Evolutionary conservation across 129 eudicot species (phyloP).

Genomic region (Lactuca saligna): DNA sequence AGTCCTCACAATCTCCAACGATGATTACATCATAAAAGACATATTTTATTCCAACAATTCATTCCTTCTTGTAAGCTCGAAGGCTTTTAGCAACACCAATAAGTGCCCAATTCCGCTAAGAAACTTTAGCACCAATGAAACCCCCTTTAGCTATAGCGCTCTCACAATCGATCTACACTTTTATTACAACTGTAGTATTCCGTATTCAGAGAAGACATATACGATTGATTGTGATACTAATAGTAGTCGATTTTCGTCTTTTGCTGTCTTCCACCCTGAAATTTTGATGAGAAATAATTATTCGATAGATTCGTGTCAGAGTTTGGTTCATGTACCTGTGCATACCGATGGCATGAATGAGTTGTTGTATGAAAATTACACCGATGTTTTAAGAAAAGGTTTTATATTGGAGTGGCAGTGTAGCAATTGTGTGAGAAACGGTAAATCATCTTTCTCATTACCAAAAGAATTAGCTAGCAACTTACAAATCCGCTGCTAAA

Average conservation of each 20-base stretch:
- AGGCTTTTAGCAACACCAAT: conserved; percentile 31
- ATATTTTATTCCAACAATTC: conserved; percentile 46
- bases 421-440: conserved; percentile 40
- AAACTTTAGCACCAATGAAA: conserved; percentile 47
- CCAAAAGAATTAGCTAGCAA: too few relatives aligned
- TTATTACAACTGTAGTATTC: conserved; percentile 43
- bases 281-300: conserved; percentile 38
- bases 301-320: conserved; percentile 38
- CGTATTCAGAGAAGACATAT: conserved; percentile 21
- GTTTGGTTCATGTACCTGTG: conserved; percentile 50
- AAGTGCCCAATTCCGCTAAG: conserved; percentile 50
- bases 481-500: too few relatives aligned
- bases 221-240: conserved; percentile 44
- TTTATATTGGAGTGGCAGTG: conserved; percentile 67
- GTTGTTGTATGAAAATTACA: conserved; percentile 43
- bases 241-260: conserved; percentile 33
- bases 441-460: conserved; percentile 33
- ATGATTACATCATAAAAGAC: conserved; percentile 44
- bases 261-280: conserved; percentile 56
- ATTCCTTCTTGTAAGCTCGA: conserved; percentile 28
- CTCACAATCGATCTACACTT: conserved; percentile 37
- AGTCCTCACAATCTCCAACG: conserved; percentile 32
- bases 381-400: conserved; percentile 51
- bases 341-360: conserved; percentile 24
- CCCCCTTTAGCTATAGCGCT: conserved; percentile 40